Percentiles rank a stretch among this genome's conserved stretches.
phyloP scores from a whole-genome alignment of 495 filamentous ascomycete genomes.

The Tuber brumale region DNA sequence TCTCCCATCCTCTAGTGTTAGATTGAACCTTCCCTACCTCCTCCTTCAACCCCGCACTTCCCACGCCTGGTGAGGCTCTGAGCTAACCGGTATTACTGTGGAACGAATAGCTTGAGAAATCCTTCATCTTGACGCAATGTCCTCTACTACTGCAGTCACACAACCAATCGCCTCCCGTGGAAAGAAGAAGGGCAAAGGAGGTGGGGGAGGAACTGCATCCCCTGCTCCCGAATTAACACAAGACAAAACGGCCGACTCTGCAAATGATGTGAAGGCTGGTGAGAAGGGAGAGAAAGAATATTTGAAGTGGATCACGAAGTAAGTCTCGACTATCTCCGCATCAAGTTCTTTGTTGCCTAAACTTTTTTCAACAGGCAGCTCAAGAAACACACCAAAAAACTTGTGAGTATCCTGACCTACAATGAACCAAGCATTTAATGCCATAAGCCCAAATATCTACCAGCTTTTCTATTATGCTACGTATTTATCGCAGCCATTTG shows the following conservation, averaged over 20 bases:
- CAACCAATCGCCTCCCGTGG: slow-evolving; percentile 12
- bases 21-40: background rate
- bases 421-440: background rate
- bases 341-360: background rate
- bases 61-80: background rate
- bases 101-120: background rate
- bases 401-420: slow-evolving; percentile 23
- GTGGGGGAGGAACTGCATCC: slow-evolving; percentile 24
- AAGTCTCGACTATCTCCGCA: slow-evolving; percentile 9
- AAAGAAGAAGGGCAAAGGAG: slow-evolving; percentile 22
- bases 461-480: slow-evolving; percentile 1
- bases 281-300: slow-evolving; percentile 35
- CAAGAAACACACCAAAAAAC: slow-evolving; percentile 37
- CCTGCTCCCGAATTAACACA: slow-evolving; percentile 8
- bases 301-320: slow-evolving; percentile 39
- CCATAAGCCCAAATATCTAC: background rate
- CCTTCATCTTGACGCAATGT: slow-evolving; percentile 19
- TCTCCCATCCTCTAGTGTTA: background rate
- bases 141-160: slow-evolving; percentile 15
- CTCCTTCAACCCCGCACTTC: background rate
- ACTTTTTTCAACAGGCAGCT: slow-evolving; percentile 31
- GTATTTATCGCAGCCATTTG: background rate
- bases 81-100: background rate
- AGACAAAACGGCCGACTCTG: slow-evolving; percentile 22
- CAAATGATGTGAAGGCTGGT: slow-evolving; percentile 27